Evolutionary conservation across 139 green algal genomes (phyloP).

Genomic region (Zygnema circumcarinatum): DNA sequence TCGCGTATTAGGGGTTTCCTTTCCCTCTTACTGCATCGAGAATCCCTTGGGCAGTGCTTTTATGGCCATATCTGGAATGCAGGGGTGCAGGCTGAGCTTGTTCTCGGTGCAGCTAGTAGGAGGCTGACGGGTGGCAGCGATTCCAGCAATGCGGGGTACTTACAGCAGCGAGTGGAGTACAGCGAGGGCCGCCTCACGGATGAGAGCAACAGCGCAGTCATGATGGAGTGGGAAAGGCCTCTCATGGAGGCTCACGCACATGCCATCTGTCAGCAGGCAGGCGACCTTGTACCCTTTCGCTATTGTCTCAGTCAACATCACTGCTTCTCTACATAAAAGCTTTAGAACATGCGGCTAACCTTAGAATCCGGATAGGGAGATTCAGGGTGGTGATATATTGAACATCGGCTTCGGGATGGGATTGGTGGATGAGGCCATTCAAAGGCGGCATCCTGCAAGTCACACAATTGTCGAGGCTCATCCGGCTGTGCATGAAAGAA

Average conservation of each 20-base stretch:
- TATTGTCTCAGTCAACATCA: not conserved
- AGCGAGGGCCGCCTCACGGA: conserved; percentile 74
- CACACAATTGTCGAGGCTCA: conserved; percentile 97
- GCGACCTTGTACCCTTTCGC: not conserved
- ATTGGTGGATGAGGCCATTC: conserved; percentile 78
- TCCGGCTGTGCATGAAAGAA: conserved; percentile 82
- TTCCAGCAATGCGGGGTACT: conserved; percentile 64
- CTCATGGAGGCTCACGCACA: conserved; percentile 92
- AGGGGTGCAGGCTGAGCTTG: conserved; percentile 64
- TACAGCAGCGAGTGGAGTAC: conserved; percentile 62
- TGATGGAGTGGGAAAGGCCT: conserved; percentile 95
- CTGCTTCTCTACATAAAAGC: not conserved
- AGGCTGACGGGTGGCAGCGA: conserved; percentile 7
- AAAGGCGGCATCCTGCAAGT: conserved; percentile 42
- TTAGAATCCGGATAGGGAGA: not conserved
- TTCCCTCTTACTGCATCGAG: too few relatives aligned
- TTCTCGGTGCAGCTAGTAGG: conserved; percentile 63
- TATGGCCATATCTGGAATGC: not conserved
- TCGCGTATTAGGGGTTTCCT: too few relatives aligned
- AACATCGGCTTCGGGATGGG: conserved; percentile 97
- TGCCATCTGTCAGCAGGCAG: conserved; percentile 48
- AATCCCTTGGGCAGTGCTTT: too few relatives aligned
- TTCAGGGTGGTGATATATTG: conserved; percentile 77
- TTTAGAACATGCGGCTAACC: not conserved
- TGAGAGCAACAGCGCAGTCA: conserved; percentile 86